Percentiles rank a stretch among this genome's conserved stretches.
These are phyloP conservation scores for Colletotrichum sp. DNA, from an alignment of 2,329 filamentous ascomycete species.

Conservation along the genomic window DNA sequence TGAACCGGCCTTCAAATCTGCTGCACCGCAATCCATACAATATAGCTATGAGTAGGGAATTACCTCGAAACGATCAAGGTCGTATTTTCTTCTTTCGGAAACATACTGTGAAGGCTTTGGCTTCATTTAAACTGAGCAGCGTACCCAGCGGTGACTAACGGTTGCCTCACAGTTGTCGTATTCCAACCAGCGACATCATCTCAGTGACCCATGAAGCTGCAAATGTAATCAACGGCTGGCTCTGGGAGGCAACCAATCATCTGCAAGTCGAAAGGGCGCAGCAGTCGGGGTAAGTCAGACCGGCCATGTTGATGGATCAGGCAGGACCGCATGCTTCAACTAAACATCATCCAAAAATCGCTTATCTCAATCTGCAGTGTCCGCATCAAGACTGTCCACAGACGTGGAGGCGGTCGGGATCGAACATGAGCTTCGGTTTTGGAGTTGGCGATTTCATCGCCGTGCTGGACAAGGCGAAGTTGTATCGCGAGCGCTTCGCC, in stretches of 20 bases:
- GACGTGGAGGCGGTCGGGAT: neutral
- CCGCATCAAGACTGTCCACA: neutral
- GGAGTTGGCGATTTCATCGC: neutral
- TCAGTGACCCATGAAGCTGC: neutral
- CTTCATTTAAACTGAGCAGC: neutral
- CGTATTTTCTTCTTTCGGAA: neutral
- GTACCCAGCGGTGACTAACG: accelerated
- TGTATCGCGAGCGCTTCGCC: neutral
- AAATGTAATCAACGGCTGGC: accelerated
- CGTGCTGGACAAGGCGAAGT: neutral
- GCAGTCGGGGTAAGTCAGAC: neutral
- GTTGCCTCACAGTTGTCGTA: neutral
- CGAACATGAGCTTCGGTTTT: neutral
- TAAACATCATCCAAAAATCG: neutral
- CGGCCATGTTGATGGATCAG: neutral
- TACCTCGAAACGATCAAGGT: neutral
- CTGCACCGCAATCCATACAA: neutral
- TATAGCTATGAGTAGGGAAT: accelerated
- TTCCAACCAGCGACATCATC: accelerated
- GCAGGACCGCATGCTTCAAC: neutral
- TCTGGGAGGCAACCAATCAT: neutral
- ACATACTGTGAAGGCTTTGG: neutral
- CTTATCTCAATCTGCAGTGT: neutral
- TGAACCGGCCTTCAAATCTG: neutral
- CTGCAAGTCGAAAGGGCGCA: neutral